phyloP scores from a whole-genome alignment of 768 basidiomycete genomes.

The Wakefieldia striispora region DNA sequence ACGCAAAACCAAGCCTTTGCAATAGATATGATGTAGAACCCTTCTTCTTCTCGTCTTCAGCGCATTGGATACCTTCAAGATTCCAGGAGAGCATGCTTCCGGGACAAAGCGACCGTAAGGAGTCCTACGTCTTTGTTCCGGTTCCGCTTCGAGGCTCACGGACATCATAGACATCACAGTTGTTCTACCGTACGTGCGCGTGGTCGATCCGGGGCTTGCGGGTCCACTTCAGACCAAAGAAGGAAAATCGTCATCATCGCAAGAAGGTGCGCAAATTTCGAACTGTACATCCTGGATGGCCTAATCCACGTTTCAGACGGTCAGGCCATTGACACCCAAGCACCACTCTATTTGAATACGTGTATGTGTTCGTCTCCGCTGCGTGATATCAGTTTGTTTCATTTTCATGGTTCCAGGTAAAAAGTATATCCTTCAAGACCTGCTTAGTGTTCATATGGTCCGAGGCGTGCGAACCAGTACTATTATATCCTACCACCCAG shows the following conservation, averaged over 20 bases:
- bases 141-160: background rate
- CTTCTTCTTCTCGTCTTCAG: constrained; percentile 61
- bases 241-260: background rate
- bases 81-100: constrained; percentile 49
- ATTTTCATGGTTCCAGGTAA: constrained; percentile 9
- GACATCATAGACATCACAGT: constrained; percentile 50
- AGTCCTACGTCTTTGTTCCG: constrained; percentile 27
- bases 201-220: constrained; percentile 19
- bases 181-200: constrained; percentile 50
- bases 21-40: constrained; percentile 54
- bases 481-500: constrained; percentile 33
- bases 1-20: background rate
- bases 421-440: constrained; percentile 37
- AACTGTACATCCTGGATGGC: too few relatives aligned
- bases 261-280: constrained; percentile 7
- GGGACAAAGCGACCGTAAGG: constrained; percentile 51
- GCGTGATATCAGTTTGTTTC: background rate
- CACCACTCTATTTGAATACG: constrained; percentile 37
- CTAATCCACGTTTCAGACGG: constrained; percentile 13
- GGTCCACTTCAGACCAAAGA: background rate
- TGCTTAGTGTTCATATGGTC: constrained; percentile 55
- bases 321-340: constrained; percentile 50
- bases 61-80: constrained; percentile 67
- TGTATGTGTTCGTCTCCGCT: constrained; percentile 25
- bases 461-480: constrained; percentile 21